A percentile compares a stretch with the other conserved stretches of the same genome.
Evolutionary conservation across 768 basidiomycete species (phyloP).

Genomic region (Serendipita sp.): DNA sequence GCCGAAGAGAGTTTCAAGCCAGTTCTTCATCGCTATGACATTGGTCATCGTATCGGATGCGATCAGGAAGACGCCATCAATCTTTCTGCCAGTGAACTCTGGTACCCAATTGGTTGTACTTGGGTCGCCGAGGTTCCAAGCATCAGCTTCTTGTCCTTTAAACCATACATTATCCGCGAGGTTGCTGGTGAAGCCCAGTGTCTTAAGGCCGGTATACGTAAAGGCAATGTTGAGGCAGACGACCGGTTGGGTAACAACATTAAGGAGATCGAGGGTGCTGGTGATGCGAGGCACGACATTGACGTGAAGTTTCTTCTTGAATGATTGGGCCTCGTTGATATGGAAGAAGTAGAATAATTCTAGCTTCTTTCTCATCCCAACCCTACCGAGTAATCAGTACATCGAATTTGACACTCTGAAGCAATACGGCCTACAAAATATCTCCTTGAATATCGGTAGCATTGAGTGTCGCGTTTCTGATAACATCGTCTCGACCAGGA

Average conservation of each 20-base stretch:
- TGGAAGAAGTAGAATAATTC: constrained; percentile 17
- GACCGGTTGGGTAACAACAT: constrained; percentile 11
- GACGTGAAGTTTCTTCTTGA: constrained; percentile 12
- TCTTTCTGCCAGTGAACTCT: constrained; percentile 17
- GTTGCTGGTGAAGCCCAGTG: constrained; percentile 14
- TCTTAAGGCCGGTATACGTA: constrained; percentile 13
- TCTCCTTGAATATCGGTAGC: constrained; percentile 13
- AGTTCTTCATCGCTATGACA: constrained; percentile 16
- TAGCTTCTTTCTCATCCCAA: constrained; percentile 17
- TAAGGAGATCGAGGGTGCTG: constrained; percentile 6
- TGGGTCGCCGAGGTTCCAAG: constrained; percentile 14
- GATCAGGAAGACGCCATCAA: constrained; percentile 37
- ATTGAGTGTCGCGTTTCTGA: constrained; percentile 11
- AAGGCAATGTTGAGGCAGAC: constrained; percentile 16
- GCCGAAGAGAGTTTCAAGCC: constrained; percentile 19
- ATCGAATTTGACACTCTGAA: neutral
- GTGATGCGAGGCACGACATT: neutral
- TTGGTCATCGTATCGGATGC: constrained; percentile 30
- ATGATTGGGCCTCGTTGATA: constrained; percentile 14
- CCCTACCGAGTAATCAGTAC: constrained; percentile 6
- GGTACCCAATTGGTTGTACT: constrained; percentile 12
- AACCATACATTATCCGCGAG: constrained; percentile 13
- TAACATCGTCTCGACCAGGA: neutral
- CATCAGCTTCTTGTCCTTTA: constrained; percentile 14
- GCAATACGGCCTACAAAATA: constrained; percentile 11